These are phyloP conservation scores for Bremia lactucae DNA, from an alignment of 352 stramenopile species.

Conservation along the genomic window DNA sequence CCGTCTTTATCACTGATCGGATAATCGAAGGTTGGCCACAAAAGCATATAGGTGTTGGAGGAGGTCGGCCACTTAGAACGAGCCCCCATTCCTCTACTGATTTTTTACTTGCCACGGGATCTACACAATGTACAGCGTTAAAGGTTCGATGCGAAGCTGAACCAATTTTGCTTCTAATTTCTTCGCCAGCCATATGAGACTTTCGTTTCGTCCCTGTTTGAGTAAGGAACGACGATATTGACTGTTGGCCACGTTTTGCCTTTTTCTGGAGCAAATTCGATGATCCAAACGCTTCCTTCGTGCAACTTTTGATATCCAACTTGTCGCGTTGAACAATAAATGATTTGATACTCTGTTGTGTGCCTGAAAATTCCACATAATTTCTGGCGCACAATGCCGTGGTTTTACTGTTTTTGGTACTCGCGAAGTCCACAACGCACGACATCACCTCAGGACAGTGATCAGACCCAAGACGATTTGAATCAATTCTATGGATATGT, in stretches of 20 bases:
- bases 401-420: slow-evolving; percentile 13
- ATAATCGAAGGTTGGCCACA: slow-evolving; percentile 60
- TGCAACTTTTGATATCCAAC: not conserved
- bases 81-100: slow-evolving; percentile 42
- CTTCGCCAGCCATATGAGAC: not conserved
- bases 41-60: slow-evolving; percentile 50
- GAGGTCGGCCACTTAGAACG: slow-evolving; percentile 51
- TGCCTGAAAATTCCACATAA: slow-evolving; percentile 67
- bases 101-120: slow-evolving; percentile 26
- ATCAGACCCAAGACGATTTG: slow-evolving; percentile 55
- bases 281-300: not conserved
- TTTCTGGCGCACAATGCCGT: slow-evolving; percentile 55
- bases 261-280: not conserved
- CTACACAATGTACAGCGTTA: slow-evolving; percentile 4
- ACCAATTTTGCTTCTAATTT: not conserved
- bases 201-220: slow-evolving; percentile 13
- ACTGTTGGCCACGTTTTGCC: slow-evolving; percentile 23
- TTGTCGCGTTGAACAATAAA: slow-evolving; percentile 20
- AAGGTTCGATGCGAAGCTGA: slow-evolving; percentile 7
- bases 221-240: slow-evolving; percentile 46
- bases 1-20: slow-evolving; percentile 64
- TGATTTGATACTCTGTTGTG: slow-evolving; percentile 52
- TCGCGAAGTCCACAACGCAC: slow-evolving; percentile 24
- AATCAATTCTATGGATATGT: slow-evolving; percentile 29
- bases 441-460: slow-evolving; percentile 65